Base-by-base conservation (phyloP, 306 rosid genomes). In the Begonia peltatifolia region DNA sequence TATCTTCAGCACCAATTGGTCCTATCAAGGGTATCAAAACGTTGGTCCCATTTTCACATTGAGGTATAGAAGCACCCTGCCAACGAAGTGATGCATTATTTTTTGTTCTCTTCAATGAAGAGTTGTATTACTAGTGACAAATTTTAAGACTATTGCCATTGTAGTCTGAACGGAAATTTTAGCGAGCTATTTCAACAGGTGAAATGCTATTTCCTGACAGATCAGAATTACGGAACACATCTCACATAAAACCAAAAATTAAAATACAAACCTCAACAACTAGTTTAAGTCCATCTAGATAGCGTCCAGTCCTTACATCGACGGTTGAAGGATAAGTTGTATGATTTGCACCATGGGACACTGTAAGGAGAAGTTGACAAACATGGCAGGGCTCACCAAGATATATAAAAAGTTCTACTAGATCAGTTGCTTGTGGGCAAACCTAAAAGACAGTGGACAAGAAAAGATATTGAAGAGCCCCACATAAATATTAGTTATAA, bases 321-420 rank as follows among this genome's bases (percentile, higher is more conserved):
- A 92, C 79, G 20, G 90, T 92, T 63, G 99, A 71, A 52, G 99
- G 99, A 83, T 83, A 92, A 41, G 99, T 86, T 50, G 93, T 73
- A 71, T 86, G 96, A 81, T 92, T 94, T 68, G 81, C 93, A 59
- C 96, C 94, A 67, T 92, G 99, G 72, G 93, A 77, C 80, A 92
- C 77, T 55, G 94, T 92, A 84, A 92, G 99, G 84, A 92, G 99
- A 75, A 92, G 88, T 75, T 92, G 96, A 70, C 96, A 86, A 63
- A 79, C 94, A 81, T 86, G 94, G 76, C 99, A 83, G 62, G 99
- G 99, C 79, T 86, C 94, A 47, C 83, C 87, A 52, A 92, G 93
- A 82, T 81, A 86, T 67, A 92, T 83, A 74, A 83, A 86, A 63
- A 92, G 72, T 59, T 92, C 96, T 62, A 92, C 77, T 59, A 79